Evolutionary conservation across 495 filamentous ascomycete genomes (phyloP), one percentile per base, ranked within the genome.

Genomic region (Neurospora sp.): DNA sequence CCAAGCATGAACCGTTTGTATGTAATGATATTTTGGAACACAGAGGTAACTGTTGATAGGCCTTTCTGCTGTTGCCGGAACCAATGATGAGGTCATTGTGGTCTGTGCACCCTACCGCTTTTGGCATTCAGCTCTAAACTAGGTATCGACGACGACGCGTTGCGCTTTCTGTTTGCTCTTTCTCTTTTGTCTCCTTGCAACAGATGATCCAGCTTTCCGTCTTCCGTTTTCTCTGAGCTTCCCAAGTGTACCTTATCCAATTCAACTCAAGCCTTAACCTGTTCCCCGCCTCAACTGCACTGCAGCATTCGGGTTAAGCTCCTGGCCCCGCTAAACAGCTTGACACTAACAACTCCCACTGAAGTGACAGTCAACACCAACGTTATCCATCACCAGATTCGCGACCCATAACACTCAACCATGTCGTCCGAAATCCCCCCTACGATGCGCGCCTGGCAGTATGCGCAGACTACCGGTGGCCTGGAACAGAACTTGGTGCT

Each of bases 401-500:
- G 9, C 41, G 39, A 40, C 14, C 31, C 20, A 37, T 59, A 16
- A 16, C 6, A 39, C 18, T n/a, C 27, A 35, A 35, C 38, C 35
- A 75, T 72, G 71, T n/a, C 71, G 22, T 69, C 72, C 5, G 53
- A 35, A 18, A 48, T 71, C 18, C 82, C 79, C 6, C 48, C 79
- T 73, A 84, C 82, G 61, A 92, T 92, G 89, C 83, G 82, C 75
- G 88, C 88, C 44, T 92, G 90, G 89, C 84, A 90, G 42, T 92
- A 87, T 82, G 79, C 73, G 68, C 78, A 75, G 74, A 82, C 86
- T n/a, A 65, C 74, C 14, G 81, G 80, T 53, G 84, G 85, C 59
- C 80, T 93, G 6, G 86, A 89, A 61, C 85, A 87, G n/a, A 89
- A 87, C 78, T 81, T 92, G 72, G 74, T 79, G 7, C 81, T 91